Evolutionary conservation across 192 early-diverging fungal genomes (phyloP), one percentile per base, ranked within the genome.

Genomic region (Mortierella claussenii): DNA sequence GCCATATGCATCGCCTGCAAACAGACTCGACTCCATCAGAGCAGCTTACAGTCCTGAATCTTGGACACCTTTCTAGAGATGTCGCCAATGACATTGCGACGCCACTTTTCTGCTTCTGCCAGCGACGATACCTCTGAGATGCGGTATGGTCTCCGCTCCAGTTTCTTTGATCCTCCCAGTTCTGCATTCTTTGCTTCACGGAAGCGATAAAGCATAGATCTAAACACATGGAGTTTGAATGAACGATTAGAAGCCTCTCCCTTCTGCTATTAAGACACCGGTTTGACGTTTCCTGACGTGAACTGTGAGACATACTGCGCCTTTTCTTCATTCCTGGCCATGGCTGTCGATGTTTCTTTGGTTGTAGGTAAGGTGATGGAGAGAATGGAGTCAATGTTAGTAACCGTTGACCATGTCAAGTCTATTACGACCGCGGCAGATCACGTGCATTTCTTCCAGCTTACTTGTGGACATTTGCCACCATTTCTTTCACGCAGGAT

Each of bases 271-370:
- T n/a, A n/a, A n/a, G n/a, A n/a, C n/a, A n/a, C n/a, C n/a, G n/a
- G n/a, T n/a, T n/a, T n/a, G n/a, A n/a, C n/a, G n/a, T n/a, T n/a
- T n/a, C n/a, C n/a, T n/a, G n/a, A n/a, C n/a, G n/a, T n/a, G n/a
- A n/a, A n/a, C n/a, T n/a, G n/a, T n/a, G n/a, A n/a, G n/a, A n/a
- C 78, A 55, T 69, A 81, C 89, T 98, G 95, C 23, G 97, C 97
- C 80, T 98, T 98, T 73, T 98, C 97, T 81, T 98, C 91, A 80
- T 98, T 98, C 75, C 95, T 91, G 31, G 96, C 96, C 96, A 75
- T 75, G 56, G 56, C 23, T 48, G 71, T 36, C 30, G 9, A 60
- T 20, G 3, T 21, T 8, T 18, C 30, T 6, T 54, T 8, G 23
- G 52, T 26, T 49, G 53, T 37, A 7, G 3, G 34, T 6, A 13